These are phyloP conservation scores for Saccharomycopsis fermentans DNA, from an alignment of 805 yeast genomes.

Conservation along the genomic window DNA sequence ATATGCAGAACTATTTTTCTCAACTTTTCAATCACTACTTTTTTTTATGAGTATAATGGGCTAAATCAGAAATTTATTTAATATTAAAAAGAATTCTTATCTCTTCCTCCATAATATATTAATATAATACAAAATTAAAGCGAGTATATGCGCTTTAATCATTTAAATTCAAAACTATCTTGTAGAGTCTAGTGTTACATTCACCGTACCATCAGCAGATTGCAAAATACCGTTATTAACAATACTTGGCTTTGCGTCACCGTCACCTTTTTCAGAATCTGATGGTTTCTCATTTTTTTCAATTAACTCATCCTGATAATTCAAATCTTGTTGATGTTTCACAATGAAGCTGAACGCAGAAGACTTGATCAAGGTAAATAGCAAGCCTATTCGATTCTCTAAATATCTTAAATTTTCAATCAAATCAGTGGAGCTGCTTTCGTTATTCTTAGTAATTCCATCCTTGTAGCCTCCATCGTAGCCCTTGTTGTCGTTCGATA, in stretches of 20 bases:
- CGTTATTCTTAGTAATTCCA: not conserved
- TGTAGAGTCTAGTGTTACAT: slow-evolving; percentile 17
- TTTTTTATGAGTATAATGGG: no score
- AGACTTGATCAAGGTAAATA: slow-evolving; percentile 14
- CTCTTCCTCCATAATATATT: no score
- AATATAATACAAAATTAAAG: not conserved
- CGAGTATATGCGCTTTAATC: no score
- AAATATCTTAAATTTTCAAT: slow-evolving; percentile 12
- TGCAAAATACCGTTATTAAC: slow-evolving; percentile 8
- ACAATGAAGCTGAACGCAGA: slow-evolving; percentile 18
- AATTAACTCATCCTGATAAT: slow-evolving; percentile 3
- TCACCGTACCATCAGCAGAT: slow-evolving; percentile 17
- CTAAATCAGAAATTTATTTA: no score
- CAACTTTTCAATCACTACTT: no score
- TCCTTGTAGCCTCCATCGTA: not conserved
- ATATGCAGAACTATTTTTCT: no score
- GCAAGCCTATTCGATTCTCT: slow-evolving; percentile 16
- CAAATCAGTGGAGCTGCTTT: slow-evolving; percentile 4
- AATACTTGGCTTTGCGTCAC: not conserved
- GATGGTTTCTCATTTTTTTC: not conserved
- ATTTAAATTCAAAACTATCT: not conserved
- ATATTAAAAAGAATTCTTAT: no score
- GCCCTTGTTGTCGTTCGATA: not conserved
- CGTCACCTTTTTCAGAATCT: not conserved
- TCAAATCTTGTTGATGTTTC: slow-evolving; percentile 17